A percentile compares a stretch with the other conserved stretches of the same genome.
phyloP scores from a whole-genome alignment of 2,329 filamentous ascomycete genomes.

The Kalmusia sp. region DNA sequence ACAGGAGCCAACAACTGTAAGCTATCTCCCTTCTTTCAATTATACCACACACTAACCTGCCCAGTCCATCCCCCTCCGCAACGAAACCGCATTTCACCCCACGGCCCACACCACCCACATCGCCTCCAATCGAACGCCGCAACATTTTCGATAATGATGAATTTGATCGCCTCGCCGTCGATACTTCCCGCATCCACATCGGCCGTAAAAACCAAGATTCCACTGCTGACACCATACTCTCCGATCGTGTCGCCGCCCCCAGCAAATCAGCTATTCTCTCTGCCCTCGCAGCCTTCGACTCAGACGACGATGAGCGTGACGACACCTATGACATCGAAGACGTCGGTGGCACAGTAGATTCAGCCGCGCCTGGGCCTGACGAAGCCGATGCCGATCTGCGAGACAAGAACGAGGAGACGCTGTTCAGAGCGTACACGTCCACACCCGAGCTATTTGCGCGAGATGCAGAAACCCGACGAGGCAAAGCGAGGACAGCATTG shows the following conservation, averaged over 20 bases:
- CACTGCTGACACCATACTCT: constrained; percentile 76
- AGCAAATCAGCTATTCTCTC: constrained; percentile 88
- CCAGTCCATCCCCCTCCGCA: constrained; percentile 23
- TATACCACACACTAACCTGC: constrained; percentile 18
- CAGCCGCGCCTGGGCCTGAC: constrained; percentile 56
- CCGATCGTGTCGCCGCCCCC: constrained; percentile 68
- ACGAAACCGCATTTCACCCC: constrained; percentile 59
- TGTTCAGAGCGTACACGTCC: constrained; percentile 76
- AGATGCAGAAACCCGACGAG: constrained; percentile 72
- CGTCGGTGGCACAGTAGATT: constrained; percentile 86
- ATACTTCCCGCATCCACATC: constrained; percentile 74
- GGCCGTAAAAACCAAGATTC: constrained; percentile 71
- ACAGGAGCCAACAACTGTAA: constrained; percentile 70
- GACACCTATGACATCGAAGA: constrained; percentile 95
- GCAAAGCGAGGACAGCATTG: constrained; percentile 67
- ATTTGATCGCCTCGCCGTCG: constrained; percentile 73
- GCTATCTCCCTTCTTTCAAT: constrained; percentile 5
- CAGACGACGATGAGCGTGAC: constrained; percentile 94
- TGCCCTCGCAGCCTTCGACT: constrained; percentile 87
- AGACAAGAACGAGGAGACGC: constrained; percentile 69
- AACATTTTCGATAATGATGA: constrained; percentile 80
- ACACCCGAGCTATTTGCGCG: constrained; percentile 72
- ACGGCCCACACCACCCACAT: constrained; percentile 62
- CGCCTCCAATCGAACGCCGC: constrained; percentile 58
- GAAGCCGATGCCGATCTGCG: constrained; percentile 63